A percentile compares a stretch with the other conserved stretches of the same genome.
Evolutionary conservation across 768 basidiomycete genomes (phyloP).

Genomic region (Gelatoporia subvermispora): DNA sequence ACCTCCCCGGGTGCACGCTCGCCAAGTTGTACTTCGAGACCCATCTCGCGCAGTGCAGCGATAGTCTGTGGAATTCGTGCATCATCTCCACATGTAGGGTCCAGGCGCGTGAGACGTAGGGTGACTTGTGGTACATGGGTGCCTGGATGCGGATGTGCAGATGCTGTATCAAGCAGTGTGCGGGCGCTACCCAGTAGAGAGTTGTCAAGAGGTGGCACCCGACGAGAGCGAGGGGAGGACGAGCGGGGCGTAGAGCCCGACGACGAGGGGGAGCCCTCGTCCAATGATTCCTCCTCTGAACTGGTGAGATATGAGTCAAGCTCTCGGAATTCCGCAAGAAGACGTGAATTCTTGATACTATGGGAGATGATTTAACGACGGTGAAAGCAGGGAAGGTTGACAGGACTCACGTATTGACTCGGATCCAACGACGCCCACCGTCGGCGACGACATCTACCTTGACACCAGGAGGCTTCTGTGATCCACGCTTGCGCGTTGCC

Average conservation of each 20-base stretch:
- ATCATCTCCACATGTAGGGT: conserved; percentile 40
- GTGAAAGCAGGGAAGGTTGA: not conserved
- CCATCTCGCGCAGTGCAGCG: conserved; percentile 50
- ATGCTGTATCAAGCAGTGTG: conserved; percentile 60
- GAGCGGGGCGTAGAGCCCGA: conserved; percentile 2
- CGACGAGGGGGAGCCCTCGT: not conserved
- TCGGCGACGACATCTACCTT: conserved; percentile 83
- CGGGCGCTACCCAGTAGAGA: conserved; percentile 68
- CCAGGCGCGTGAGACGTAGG: conserved; percentile 67
- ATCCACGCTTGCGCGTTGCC: conserved; percentile 12
- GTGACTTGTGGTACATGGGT: conserved; percentile 41
- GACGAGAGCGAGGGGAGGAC: not conserved
- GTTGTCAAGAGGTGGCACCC: conserved; percentile 51
- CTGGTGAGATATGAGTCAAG: conserved; percentile 77
- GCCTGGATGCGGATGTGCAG: conserved; percentile 21
- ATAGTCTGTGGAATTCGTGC: conserved; percentile 61
- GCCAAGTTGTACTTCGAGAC: conserved; percentile 63
- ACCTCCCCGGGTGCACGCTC: conserved; percentile 35
- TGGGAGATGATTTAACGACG: not conserved
- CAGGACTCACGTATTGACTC: conserved; percentile 77
- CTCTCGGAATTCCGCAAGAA: conserved; percentile 79
- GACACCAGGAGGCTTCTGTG: conserved; percentile 31
- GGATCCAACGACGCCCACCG: conserved; percentile 72
- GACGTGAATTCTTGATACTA: conserved; percentile 73
- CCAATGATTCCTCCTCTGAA: conserved; percentile 37